phyloP scores from a whole-genome alignment of 2,329 filamentous ascomycete species.

The Chrysoporthe austroafricana region DNA sequence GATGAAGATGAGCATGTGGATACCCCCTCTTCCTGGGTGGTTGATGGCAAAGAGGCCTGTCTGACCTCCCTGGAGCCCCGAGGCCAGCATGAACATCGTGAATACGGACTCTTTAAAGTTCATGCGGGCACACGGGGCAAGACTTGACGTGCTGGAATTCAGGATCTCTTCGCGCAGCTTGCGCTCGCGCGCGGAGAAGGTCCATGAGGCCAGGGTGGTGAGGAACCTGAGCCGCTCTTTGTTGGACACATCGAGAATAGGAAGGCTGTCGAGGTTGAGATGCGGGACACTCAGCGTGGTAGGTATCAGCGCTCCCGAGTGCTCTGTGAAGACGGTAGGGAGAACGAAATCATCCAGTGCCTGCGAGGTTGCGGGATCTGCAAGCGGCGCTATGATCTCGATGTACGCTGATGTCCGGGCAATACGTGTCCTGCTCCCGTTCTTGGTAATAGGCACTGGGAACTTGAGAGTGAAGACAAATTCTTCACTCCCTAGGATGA shows the following conservation, averaged over 20 bases:
- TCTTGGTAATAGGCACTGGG: constrained; percentile 44
- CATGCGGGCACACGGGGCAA: constrained; percentile 40
- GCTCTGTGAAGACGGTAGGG: constrained; percentile 37
- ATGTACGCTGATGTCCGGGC: constrained; percentile 50
- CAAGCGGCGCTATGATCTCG: constrained; percentile 46
- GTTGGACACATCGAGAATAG: constrained; percentile 45
- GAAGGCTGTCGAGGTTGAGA: constrained; percentile 49
- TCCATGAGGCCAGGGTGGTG: constrained; percentile 42
- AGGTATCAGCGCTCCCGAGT: constrained; percentile 35
- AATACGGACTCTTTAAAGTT: constrained; percentile 55
- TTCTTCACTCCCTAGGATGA: constrained; percentile 42
- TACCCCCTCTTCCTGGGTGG: constrained; percentile 41
- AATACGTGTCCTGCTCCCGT: constrained; percentile 43
- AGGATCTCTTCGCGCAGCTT: constrained; percentile 37
- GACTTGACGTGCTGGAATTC: constrained; percentile 25
- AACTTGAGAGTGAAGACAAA: constrained; percentile 43
- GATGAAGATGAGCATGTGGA: constrained; percentile 47
- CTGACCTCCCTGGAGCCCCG: constrained; percentile 50
- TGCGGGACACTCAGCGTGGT: constrained; percentile 44
- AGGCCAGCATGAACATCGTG: constrained; percentile 50
- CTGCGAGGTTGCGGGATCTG: constrained; percentile 33
- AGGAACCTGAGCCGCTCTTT: constrained; percentile 45
- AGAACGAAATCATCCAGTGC: constrained; percentile 41
- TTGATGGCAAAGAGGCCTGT: constrained; percentile 49
- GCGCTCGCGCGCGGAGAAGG: constrained; percentile 49